Evolutionary conservation across 352 stramenopile genomes (phyloP), one percentile per base, ranked within the genome.

Genomic region (Poterioochromonas sp.): DNA sequence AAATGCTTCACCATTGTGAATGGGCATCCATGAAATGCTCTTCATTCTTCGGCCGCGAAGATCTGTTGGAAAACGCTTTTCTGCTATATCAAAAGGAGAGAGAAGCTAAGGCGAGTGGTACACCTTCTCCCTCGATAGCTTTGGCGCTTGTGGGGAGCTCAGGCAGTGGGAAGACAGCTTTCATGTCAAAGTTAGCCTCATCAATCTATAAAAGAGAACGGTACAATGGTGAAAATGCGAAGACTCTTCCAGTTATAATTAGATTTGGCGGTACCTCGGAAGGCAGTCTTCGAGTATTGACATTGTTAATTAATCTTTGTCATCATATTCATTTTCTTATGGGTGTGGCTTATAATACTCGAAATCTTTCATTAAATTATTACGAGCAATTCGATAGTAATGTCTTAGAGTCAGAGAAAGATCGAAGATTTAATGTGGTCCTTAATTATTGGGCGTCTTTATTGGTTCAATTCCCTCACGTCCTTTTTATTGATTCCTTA

Each of bases 401-500:
- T n/a, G n/a, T n/a, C n/a, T n/a, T n/a, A n/a, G n/a, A n/a, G n/a
- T n/a, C n/a, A n/a, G n/a, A n/a, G n/a, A n/a, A n/a, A n/a, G n/a
- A n/a, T n/a, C n/a, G n/a, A n/a, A n/a, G n/a, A n/a, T n/a, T n/a
- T n/a, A n/a, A n/a, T n/a, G n/a, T n/a, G n/a, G n/a, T n/a, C n/a
- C n/a, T n/a, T n/a, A n/a, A n/a, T n/a, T n/a, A n/a, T n/a, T n/a
- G n/a, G n/a, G n/a, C n/a, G n/a, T n/a, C n/a, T n/a, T n/a, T n/a
- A n/a, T n/a, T 76, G 37, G 2, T 11, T 22, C 11, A 8, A 11
- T 54, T 54, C 32, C 5, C 65, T 40, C 34, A 54, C 12, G 20
- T 76, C 2, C 65, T 76, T 3, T 76, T 76, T 37, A 37, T 76
- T 22, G 65, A 76, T n/a, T 54, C 34, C 29, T 40, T 76, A 11